A percentile compares a stretch with the other conserved stretches of the same genome.
Evolutionary conservation across 1,284 basidiomycete genomes (phyloP).

Genomic region (Mycena sp.): DNA sequence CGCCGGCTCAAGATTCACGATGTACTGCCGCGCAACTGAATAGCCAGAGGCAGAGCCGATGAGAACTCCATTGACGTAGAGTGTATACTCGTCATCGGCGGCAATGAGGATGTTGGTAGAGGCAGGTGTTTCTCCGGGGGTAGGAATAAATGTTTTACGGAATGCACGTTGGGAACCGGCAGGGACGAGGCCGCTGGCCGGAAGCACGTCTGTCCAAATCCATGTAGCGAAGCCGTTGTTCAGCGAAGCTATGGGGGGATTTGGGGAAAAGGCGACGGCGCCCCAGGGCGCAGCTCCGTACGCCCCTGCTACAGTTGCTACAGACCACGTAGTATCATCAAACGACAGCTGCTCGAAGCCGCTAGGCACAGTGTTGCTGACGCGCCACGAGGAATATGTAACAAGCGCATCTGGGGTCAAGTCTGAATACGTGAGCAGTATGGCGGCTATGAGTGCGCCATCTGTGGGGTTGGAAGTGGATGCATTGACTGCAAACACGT

Average conservation of each 20-base stretch:
- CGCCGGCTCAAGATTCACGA: neutral
- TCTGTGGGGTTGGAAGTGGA: slow-evolving; percentile 25
- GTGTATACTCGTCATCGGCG: neutral
- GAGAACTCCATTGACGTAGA: neutral
- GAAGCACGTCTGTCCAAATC: neutral
- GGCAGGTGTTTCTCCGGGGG: too few species aligned
- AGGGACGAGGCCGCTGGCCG: neutral
- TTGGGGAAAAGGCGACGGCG: too few species aligned
- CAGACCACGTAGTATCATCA: slow-evolving; percentile 17
- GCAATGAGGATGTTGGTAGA: too few species aligned
- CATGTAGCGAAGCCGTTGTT: neutral
- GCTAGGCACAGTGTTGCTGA: slow-evolving; percentile 15
- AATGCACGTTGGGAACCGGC: too few species aligned
- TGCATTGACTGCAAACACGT: too few species aligned
- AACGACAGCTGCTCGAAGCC: slow-evolving; percentile 29
- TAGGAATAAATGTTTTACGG: too few species aligned
- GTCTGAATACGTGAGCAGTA: slow-evolving; percentile 33
- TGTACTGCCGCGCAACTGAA: neutral
- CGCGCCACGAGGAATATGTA: slow-evolving; percentile 33
- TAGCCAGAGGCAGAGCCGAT: neutral
- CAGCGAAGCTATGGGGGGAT: neutral
- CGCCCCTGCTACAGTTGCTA: neutral
- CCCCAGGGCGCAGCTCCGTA: neutral
- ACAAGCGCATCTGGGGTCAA: slow-evolving; percentile 18
- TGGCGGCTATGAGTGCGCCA: slow-evolving; percentile 24